Evolutionary conservation across 192 early-diverging fungal species (phyloP).

Genomic region (Gaertneriomyces semiglobifer): DNA sequence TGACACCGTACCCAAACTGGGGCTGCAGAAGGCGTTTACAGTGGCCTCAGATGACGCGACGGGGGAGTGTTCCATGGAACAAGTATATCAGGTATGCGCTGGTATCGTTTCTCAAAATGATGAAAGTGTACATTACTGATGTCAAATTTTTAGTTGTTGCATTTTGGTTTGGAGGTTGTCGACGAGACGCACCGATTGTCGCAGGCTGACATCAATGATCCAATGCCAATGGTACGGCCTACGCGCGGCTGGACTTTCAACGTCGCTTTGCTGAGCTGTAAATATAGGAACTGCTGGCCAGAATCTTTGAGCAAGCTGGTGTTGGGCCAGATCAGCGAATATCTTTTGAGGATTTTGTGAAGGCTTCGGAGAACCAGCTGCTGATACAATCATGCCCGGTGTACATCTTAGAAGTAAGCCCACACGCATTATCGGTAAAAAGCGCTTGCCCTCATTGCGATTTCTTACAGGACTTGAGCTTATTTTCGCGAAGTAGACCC

Average conservation of each 20-base stretch:
- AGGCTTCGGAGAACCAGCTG: constrained; percentile 26
- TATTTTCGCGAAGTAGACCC: neutral
- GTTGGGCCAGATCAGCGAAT: constrained; percentile 6
- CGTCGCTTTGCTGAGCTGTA: neutral
- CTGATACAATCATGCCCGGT: constrained; percentile 34
- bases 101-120: neutral
- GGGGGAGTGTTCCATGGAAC: constrained; percentile 30
- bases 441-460: too few species aligned
- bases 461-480: neutral
- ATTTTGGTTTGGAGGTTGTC: constrained; percentile 29
- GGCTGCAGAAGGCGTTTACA: constrained; percentile 47
- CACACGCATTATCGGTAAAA: too few species aligned
- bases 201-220: constrained; percentile 37
- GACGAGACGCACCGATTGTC: constrained; percentile 43
- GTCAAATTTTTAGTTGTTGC: constrained; percentile 29
- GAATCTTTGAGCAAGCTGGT: constrained; percentile 34
- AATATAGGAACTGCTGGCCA: constrained; percentile 27
- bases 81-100: constrained; percentile 42
- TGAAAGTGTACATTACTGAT: neutral
- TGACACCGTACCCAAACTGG: constrained; percentile 39
- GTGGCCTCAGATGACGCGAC: constrained; percentile 34
- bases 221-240: constrained; percentile 41
- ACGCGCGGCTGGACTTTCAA: neutral
- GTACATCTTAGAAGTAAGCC: constrained; percentile 38
- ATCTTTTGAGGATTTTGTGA: constrained; percentile 34